Base-by-base conservation (phyloP, 1,139 yeast species). In the Cylindricascospora bacillispora region DNA sequence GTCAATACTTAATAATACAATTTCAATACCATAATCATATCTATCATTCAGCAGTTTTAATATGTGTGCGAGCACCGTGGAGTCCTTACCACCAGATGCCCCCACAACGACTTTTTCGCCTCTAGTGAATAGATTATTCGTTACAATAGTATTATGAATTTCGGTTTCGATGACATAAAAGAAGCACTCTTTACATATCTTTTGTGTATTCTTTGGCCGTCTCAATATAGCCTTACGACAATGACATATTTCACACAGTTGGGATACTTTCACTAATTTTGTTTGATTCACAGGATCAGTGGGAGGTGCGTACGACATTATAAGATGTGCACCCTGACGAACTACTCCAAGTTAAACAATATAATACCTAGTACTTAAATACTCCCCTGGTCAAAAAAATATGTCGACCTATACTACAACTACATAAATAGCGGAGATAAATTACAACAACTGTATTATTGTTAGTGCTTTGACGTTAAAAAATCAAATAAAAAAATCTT, bases 81-180 rank as follows among this genome's bases (percentile, higher is more conserved):
- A 83, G 52, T 92, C 99, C 48, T 92, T 92, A 29, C 99, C 99
- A 15, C 99, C 99, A 1, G 95, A 82, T 0, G 98, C 98, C 10
- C 99, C 98, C 16, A 92, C 86, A 11, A 97, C 98, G 2, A 92
- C 89, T 22, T 62, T 67, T 49, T 92, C 98, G 11, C 95, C 97
- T 1, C 62, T 65, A 20, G 70, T 53, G 47, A 92, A 92, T 27
- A 92, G 65, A 1, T 71, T 62, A 32, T 80, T 76, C 27, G 70
- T 64, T 7, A 65, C 62, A 31, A 92, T 86, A 4, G 98, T 89
- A 44, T 85, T 70, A 60, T 92, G 98, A 39, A 92, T 80, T 52
- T 92, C 99, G 0, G 93, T 81, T 56, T 92, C 99, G 56, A 92
- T 89, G 3, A 85, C 93, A 38, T 71, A 65, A 49, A 66, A 89